Base-by-base conservation (phyloP, 140 eudicot species). In the Flaveria floridana region DNA sequence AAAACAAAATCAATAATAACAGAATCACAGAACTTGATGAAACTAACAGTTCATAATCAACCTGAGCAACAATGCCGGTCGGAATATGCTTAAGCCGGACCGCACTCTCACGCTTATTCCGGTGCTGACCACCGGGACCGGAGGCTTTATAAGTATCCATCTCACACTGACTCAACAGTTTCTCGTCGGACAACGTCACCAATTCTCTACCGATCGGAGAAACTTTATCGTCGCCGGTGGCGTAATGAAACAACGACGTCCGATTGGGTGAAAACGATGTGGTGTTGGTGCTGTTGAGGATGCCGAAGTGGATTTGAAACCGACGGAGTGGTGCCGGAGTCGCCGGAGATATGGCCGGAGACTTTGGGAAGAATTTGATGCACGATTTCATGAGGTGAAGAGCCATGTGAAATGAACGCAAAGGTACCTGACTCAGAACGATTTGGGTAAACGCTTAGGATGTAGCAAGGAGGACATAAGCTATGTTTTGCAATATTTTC, bases 41-140 rank as follows among this genome's bases (percentile, higher is more conserved):
- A 44, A n/a, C 1, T 3, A 5, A 67, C 4, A 62, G 5, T 34
- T 4, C 0, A 10, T 34, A 20, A 48, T 11, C 3, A 68, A 88
- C 99, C 99, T 93, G 99, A 18, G 99, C 97, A 71, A 86, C 62
- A 64, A 93, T 90, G 72, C 99, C 97, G 28, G 99, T 93, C 47
- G 99, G 93, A 13, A 88, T 76, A 75, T 93, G 99, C 83, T 90
- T 93, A 2, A 93, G 81, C 7, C 97, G 93, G 15, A 93, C 99
- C 16, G 97, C 96, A 50, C 90, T 65, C 72, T 94, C 99, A 13
- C 97, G 92, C 86, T 94, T 94, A 75, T 94, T 94, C 41, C 97
- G 87, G 87, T 90, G 99, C 52, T 89, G 97, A 15, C 97, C 96
- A 42, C 97, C 96, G 1, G 97, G 97, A 8, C 97, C 97, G 14